phyloP scores from a whole-genome alignment of 768 basidiomycete genomes.

The Clitopilus hobsonii region DNA sequence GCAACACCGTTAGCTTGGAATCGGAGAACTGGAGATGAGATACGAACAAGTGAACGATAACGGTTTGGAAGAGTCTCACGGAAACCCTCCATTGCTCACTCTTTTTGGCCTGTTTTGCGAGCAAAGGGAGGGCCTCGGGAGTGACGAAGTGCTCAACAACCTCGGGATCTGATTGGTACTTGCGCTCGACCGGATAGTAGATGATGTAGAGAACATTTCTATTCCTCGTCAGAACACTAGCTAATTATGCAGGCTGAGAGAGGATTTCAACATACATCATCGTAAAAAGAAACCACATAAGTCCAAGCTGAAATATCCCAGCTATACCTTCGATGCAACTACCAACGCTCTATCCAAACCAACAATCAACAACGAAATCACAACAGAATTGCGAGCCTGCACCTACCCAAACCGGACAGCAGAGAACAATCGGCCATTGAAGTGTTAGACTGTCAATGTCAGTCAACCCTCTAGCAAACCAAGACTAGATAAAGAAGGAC shows the following conservation, averaged over 20 bases:
- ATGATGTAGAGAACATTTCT: constrained; percentile 82
- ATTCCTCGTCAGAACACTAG: constrained; percentile 29
- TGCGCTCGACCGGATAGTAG: constrained; percentile 85
- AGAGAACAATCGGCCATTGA: constrained; percentile 78
- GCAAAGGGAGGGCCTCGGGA: no score
- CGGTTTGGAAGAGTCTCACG: constrained; percentile 68
- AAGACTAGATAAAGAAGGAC: no score
- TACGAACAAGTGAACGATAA: constrained; percentile 68
- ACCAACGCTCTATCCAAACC: constrained; percentile 48
- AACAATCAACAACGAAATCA: not conserved
- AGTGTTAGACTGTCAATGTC: constrained; percentile 84
- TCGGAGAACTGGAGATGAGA: not conserved
- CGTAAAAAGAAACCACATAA: constrained; percentile 84
- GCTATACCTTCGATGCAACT: constrained; percentile 76
- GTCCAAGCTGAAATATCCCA: constrained; percentile 77
- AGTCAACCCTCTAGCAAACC: no score
- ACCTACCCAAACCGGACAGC: constrained; percentile 76
- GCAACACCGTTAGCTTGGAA: not conserved
- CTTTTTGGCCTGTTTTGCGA: constrained; percentile 42
- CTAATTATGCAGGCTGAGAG: not conserved
- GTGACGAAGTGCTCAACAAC: constrained; percentile 35
- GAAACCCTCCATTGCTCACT: constrained; percentile 79
- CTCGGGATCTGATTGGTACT: constrained; percentile 44
- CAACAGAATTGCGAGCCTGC: not conserved
- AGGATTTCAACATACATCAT: constrained; percentile 69